Evolutionary conservation across 1,139 yeast genomes (phyloP), one percentile per base, ranked within the genome.

Genomic region (Zygoascus hellenicus): DNA sequence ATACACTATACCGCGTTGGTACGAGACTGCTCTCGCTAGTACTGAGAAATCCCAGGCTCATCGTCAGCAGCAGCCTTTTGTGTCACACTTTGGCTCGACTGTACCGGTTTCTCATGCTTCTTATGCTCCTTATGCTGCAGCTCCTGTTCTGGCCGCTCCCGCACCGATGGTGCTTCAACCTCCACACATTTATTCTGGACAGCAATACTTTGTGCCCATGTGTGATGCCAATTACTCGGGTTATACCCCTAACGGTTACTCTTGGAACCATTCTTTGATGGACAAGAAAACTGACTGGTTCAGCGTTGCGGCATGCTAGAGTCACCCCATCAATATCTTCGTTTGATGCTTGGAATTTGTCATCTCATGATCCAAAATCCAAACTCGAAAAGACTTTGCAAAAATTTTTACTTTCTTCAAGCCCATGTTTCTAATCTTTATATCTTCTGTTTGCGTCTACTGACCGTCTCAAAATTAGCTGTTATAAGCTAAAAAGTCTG

Each of bases 1-100:
- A 11, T 57, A 54, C 43, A 53, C 60, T n/a, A 49, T 54, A 38
- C 59, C 60, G 13, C 54, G 52, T 32, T 57, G 60, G 60, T 57
- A 51, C 37, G 58, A 56, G 38, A 45, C 52, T 29, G 58, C 58
- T 26, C 26, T 22, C 26, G 26, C 26, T 5, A 22, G 26, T 7
- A 45, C 29, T n/a, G 19, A 26, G n/a, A 36, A 36, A 19, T 36
- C 39, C 3, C 26, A 22, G 26, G 26, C 26, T 7, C 38, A 36
- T 26, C 29, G 29, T 17, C 17, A 19, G 17, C 43, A 32, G 16
- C 34, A 36, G 11, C 38, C 36, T 13, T 34, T 26, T n/a, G 51
- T 43, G 34, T 33, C 40, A 4, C 43, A 44, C 37, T 47, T 46
- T 42, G 33, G 43, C 42, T 29, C 31, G 34, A 17, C 9, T 9